Base-by-base conservation (phyloP, 2,329 filamentous ascomycete genomes). In the Mycogone perniciosa region DNA sequence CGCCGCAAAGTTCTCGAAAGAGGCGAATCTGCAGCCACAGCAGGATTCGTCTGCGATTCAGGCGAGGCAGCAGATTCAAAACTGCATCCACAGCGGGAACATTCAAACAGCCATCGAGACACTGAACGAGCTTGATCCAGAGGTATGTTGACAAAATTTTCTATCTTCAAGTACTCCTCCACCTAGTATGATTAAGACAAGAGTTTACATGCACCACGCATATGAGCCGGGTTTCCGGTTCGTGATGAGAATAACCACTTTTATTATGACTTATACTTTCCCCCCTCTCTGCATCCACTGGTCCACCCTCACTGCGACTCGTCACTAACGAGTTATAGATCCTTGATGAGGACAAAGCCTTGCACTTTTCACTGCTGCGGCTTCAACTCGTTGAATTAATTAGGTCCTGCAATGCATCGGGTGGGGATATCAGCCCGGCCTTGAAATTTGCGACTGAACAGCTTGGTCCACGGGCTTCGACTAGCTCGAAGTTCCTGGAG, bases 181-280 rank as follows among this genome's bases (percentile, higher is more conserved):
- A 11, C 33, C 37, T 46, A 48, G 80, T 72, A 91, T 93, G 93
- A 99, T 99, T 96, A 96, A 77, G 88, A 77, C 65, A 68, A 65
- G 75, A 80, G 79, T 86, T 84, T 95, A 79, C 92, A 99, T 99
- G 93, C 93, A 99, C 93, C 93, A 99, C 93, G 90, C 93, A 89
- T 93, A 97, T 82, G 20, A 77, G 77, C 79, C 82, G 52, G 52
- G 50, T 44, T 84, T 81, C 76, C 77, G 82, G 83, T 84, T 81
- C 72, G 82, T 93, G 93, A 95, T 95, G 92, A 97, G 80, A 82
- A 85, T 76, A 81, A 81, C 79, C 79, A 82, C 78, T 73, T 73
- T 71, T 67, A 37, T 70, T 65, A 71, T 71, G 68, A 72, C 57
- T 58, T 46, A 20, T 41, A 30, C 10, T 37, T 33, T 46, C 44